phyloP scores from a whole-genome alignment of 495 filamentous ascomycete genomes.

The Neurospora intermedia region DNA sequence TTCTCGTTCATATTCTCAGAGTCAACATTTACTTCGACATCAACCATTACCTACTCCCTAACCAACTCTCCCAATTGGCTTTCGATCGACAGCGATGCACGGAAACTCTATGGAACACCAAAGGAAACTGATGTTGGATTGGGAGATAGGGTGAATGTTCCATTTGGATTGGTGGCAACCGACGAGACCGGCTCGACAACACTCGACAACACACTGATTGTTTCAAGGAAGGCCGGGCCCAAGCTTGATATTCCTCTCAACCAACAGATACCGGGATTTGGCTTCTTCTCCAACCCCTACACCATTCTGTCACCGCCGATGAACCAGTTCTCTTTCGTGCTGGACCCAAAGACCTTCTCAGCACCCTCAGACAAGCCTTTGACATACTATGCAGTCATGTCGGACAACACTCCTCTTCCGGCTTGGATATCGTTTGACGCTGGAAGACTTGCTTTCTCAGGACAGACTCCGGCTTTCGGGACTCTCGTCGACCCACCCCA shows the following conservation, averaged over 20 bases:
- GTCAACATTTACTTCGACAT: conserved; percentile 52
- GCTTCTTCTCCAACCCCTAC: conserved; percentile 28
- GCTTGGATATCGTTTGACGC: conserved; percentile 77
- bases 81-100: conserved; percentile 47
- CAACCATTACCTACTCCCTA: conserved; percentile 50
- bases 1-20: conserved; percentile 60
- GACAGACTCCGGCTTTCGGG: conserved; percentile 53
- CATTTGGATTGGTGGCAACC: conserved; percentile 51
- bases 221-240: conserved; percentile 39
- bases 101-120: conserved; percentile 58
- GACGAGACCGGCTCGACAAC: conserved; percentile 45
- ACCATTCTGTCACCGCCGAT: conserved; percentile 29
- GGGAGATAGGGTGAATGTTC: conserved; percentile 29
- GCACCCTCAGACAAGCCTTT: conserved; percentile 16
- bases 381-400: conserved; percentile 65
- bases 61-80: conserved; percentile 58
- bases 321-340: conserved; percentile 26
- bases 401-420: conserved; percentile 70
- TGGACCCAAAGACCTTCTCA: conserved; percentile 29
- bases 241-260: conserved; percentile 24
- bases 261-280: conserved; percentile 29
- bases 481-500: conserved; percentile 59
- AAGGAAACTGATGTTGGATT: conserved; percentile 43
- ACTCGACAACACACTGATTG: conserved; percentile 51
- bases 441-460: conserved; percentile 54